A percentile compares a stretch with the other conserved stretches of the same genome.
Evolutionary conservation across 306 rosid genomes (phyloP).

Genomic region (Cyclanthera cordifolia): DNA sequence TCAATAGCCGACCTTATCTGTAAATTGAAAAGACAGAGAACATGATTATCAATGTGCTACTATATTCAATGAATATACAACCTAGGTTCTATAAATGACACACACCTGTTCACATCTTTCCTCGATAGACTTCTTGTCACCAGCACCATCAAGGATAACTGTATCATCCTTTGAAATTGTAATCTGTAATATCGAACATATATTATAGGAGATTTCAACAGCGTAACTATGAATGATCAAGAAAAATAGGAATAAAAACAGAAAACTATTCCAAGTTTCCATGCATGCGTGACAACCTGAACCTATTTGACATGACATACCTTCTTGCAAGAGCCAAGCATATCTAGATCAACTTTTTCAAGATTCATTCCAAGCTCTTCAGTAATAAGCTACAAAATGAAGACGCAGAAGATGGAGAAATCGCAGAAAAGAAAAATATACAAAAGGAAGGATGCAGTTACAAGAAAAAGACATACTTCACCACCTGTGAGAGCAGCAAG

Average conservation of each 20-base stretch:
- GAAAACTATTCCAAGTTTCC: neutral
- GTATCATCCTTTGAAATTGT: conserved; percentile 96
- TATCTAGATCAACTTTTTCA: conserved; percentile 66
- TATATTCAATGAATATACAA: neutral
- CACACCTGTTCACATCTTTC: conserved; percentile 95
- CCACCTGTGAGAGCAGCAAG: conserved; percentile 91
- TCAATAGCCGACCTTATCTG: conserved; percentile 82
- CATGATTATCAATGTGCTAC: neutral
- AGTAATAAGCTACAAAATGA: conserved; percentile 50
- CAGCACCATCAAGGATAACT: conserved; percentile 88
- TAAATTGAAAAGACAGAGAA: neutral
- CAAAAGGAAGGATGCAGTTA: neutral
- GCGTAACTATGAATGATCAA: too few species aligned
- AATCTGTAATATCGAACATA: conserved; percentile 30
- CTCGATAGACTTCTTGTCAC: conserved; percentile 80
- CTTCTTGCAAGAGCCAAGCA: conserved; percentile 89
- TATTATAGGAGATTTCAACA: neutral
- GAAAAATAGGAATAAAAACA: neutral
- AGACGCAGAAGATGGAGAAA: neutral
- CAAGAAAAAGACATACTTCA: conserved; percentile 28
- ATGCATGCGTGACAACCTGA: neutral
- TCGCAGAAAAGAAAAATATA: neutral
- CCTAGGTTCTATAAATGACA: neutral
- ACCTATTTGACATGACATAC: conserved; percentile 19
- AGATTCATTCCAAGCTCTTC: conserved; percentile 93